Conservation (phyloP, 306 rosid genomes). For the Canavalia gladiata region DNA sequence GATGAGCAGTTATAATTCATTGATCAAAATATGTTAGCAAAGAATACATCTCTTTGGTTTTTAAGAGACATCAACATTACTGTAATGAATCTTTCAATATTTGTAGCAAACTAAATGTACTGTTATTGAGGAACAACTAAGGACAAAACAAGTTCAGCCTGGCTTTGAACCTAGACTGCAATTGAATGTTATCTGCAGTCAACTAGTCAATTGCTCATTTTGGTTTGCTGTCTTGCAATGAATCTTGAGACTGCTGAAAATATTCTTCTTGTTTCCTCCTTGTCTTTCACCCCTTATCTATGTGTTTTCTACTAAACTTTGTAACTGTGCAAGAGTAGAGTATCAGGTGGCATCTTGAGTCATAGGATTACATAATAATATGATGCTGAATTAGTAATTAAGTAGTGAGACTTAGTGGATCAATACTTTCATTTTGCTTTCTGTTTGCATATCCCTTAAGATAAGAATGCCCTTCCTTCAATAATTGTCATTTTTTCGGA, state of each 20-base stretch:
- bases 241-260: not conserved
- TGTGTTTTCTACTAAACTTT: constrained; percentile 11
- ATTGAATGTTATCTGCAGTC: constrained; percentile 64
- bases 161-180: constrained; percentile 64
- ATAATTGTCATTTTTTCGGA: not conserved
- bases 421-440: not conserved
- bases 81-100: constrained; percentile 40
- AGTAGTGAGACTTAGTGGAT: not conserved
- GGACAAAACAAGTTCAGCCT: constrained; percentile 68
- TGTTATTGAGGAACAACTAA: constrained; percentile 62
- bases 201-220: constrained; percentile 74
- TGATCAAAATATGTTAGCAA: constrained; percentile 9
- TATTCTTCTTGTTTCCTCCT: constrained; percentile 1
- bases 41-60: not conserved
- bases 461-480: not conserved
- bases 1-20: constrained; percentile 1
- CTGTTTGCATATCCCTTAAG: not conserved
- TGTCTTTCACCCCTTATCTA: constrained; percentile 1
- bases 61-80: constrained; percentile 12
- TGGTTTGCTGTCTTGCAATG: constrained; percentile 58
- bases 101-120: constrained; percentile 81
- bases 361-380: not conserved
- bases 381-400: not conserved
- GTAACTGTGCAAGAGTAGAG: not conserved
- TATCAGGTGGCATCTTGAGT: not conserved